Conservation (phyloP, 805 yeast species). For the Saccharomycopsis schoenii region DNA sequence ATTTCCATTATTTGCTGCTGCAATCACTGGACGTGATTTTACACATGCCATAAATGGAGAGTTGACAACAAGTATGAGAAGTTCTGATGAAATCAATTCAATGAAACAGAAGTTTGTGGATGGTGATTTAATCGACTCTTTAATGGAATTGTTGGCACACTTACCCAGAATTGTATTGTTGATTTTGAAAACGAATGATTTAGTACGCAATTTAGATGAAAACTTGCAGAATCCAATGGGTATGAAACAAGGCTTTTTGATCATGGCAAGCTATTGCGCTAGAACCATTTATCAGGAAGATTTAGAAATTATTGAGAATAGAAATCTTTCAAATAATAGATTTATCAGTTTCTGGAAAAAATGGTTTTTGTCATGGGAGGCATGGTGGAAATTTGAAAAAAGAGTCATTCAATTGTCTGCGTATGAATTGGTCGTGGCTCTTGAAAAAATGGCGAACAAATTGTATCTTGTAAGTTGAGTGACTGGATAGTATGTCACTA, state of each 20-base stretch:
- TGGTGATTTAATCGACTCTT: constrained; percentile 55
- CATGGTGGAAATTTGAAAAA: constrained; percentile 27
- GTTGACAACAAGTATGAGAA: constrained; percentile 38
- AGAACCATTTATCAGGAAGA: constrained; percentile 64
- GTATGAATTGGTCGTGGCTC: constrained; percentile 24
- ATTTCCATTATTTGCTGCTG: constrained; percentile 81
- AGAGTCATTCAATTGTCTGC: constrained; percentile 26
- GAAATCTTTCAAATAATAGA: constrained; percentile 18
- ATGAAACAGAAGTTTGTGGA: constrained; percentile 60
- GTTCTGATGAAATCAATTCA: constrained; percentile 49
- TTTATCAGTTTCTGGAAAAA: constrained; percentile 2
- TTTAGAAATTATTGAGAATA: constrained; percentile 29
- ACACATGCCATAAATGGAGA: constrained; percentile 56
- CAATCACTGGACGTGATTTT: constrained; percentile 89
- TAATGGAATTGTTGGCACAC: constrained; percentile 68
- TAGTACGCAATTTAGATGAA: constrained; percentile 85
- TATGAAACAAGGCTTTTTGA: constrained; percentile 75
- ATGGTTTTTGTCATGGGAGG: constrained; percentile 21
- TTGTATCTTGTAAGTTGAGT: not conserved
- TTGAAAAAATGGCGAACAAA: not conserved
- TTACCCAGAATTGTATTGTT: constrained; percentile 82
- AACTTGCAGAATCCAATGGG: constrained; percentile 74
- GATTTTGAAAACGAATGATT: constrained; percentile 87
- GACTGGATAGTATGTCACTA: not conserved
- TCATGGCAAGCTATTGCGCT: constrained; percentile 88